A percentile compares a stretch with the other conserved stretches of the same genome.
phyloP scores from a whole-genome alignment of 139 green algal species.

The Astrephomene gubernaculifera region DNA sequence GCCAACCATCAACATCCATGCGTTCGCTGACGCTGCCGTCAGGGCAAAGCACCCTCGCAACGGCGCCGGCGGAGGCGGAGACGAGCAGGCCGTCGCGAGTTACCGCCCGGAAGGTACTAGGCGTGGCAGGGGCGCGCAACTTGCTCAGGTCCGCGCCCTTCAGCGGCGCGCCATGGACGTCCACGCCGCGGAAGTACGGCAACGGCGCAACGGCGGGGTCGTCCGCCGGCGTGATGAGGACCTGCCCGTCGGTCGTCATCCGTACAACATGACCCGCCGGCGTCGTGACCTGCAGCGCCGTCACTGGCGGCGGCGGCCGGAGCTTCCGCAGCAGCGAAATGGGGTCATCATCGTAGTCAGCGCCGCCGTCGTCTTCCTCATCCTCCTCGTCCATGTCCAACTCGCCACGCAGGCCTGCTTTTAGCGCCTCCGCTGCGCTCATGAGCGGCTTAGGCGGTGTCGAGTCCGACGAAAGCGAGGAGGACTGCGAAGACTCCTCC shows the following conservation, averaged over 20 bases:
- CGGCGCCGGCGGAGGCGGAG: constrained; percentile 21
- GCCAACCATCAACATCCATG: constrained; percentile 39
- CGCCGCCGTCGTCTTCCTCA: constrained; percentile 2
- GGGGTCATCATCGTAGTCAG: too few relatives aligned
- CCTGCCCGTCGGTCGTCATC: constrained; percentile 55
- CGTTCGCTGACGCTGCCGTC: constrained; percentile 59
- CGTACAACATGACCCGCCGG: constrained; percentile 45
- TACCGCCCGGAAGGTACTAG: constrained; percentile 54
- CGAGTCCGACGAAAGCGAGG: not conserved
- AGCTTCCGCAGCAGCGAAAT: too few relatives aligned
- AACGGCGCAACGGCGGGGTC: not conserved
- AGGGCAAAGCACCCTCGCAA: constrained; percentile 47
- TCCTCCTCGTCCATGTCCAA: constrained; percentile 22
- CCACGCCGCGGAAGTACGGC: constrained; percentile 47
- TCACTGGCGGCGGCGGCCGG: constrained; percentile 14
- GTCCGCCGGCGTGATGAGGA: constrained; percentile 41
- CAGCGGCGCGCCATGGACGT: constrained; percentile 57
- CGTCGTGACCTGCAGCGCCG: constrained; percentile 41
- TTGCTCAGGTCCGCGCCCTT: constrained; percentile 42
- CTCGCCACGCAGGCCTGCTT: constrained; percentile 1
- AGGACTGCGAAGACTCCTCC: not conserved
- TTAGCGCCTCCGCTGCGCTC: constrained; percentile 18
- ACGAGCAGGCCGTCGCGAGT: constrained; percentile 54
- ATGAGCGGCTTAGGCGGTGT: constrained; percentile 8
- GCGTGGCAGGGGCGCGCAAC: constrained; percentile 16